phyloP scores from a whole-genome alignment of 768 basidiomycete genomes.

The Hydnomerulius pinastri region DNA sequence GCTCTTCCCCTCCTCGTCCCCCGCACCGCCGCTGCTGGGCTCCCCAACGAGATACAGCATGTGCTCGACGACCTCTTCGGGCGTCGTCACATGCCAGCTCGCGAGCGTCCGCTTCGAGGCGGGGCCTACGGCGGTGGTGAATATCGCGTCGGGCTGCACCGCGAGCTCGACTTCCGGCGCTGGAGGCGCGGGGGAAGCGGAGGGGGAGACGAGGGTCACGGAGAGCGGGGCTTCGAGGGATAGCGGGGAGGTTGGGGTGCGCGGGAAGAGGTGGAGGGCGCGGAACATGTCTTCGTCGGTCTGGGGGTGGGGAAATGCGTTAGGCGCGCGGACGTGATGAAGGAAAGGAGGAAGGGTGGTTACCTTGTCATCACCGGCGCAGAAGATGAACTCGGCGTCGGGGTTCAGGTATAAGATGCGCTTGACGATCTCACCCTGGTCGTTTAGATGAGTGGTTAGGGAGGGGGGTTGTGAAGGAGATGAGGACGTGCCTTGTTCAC shows the following conservation, averaged over 20 bases:
- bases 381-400: conserved; percentile 94
- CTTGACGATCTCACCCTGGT: conserved; percentile 94
- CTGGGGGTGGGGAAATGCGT: conserved; percentile 35
- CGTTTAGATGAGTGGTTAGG: not conserved
- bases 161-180: conserved; percentile 58
- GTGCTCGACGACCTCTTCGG: conserved; percentile 82
- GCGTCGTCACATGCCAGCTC: conserved; percentile 88
- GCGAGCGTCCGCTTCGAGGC: conserved; percentile 88
- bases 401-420: conserved; percentile 90
- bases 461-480: too few species aligned
- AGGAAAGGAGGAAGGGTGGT: not conserved
- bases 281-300: conserved; percentile 99
- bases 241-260: conserved; percentile 36
- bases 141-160: conserved; percentile 70
- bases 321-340: not conserved
- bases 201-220: conserved; percentile 37
- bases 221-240: conserved; percentile 60
- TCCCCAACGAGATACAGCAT: conserved; percentile 64
- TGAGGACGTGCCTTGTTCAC: conserved; percentile 74
- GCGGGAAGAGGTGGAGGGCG: conserved; percentile 65
- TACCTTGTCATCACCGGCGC: conserved; percentile 98
- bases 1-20: conserved; percentile 15
- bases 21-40: conserved; percentile 2
- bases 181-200: conserved; percentile 20
- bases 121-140: conserved; percentile 93